Percentiles rank a stretch among this genome's conserved stretches.
Evolutionary conservation across 495 filamentous ascomycete species (phyloP).

Genomic region (Daldinia caldariorum): DNA sequence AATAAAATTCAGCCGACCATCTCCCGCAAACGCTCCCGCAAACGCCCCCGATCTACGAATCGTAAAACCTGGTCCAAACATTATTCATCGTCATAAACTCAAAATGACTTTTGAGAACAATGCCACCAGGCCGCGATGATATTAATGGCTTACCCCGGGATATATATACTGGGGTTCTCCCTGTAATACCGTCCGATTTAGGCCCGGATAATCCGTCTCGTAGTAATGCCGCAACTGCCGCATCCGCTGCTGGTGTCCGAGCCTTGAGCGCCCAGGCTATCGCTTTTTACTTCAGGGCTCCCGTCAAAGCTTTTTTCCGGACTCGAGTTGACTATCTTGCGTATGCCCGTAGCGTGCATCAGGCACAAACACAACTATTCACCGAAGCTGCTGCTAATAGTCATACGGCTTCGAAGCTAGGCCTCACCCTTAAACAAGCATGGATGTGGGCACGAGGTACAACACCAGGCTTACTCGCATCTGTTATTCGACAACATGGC

Average conservation of each 20-base stretch:
- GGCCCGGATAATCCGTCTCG: conserved; percentile 56
- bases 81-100: conserved; percentile 18
- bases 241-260: conserved; percentile 80
- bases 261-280: conserved; percentile 81
- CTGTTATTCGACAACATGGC: conserved; percentile 80
- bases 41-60: not conserved
- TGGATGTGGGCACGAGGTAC: conserved; percentile 72
- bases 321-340: conserved; percentile 82
- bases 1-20: conserved; percentile 18
- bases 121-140: conserved; percentile 48
- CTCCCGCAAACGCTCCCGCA: not conserved
- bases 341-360: conserved; percentile 57
- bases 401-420: conserved; percentile 38
- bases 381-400: conserved; percentile 37
- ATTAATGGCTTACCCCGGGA: conserved; percentile 31
- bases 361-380: conserved; percentile 44
- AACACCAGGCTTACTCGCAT: conserved; percentile 79
- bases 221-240: conserved; percentile 76
- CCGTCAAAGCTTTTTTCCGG: conserved; percentile 89
- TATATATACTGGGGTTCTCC: conserved; percentile 50
- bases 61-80: conserved; percentile 8
- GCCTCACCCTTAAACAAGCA: conserved; percentile 53
- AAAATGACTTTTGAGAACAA: conserved; percentile 47
- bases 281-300: conserved; percentile 89
- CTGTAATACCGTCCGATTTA: conserved; percentile 51